These are phyloP conservation scores for Penicillium sp. DNA, from an alignment of 2,329 filamentous ascomycete genomes.

Conservation along the genomic window DNA sequence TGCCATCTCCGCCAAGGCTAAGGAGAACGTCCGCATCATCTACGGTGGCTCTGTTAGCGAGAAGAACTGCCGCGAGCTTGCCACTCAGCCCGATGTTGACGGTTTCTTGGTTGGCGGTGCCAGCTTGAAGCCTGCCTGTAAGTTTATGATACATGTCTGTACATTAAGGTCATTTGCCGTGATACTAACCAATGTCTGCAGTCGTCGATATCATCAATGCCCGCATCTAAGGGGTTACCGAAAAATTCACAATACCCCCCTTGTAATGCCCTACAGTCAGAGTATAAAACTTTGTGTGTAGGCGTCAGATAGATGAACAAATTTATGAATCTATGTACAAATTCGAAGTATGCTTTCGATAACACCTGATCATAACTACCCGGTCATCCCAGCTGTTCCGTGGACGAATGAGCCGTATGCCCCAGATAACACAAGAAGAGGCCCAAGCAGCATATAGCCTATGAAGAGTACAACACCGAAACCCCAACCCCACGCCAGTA, in stretches of 20 bases:
- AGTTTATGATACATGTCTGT: slow-evolving; percentile 37
- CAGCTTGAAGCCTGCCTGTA: slow-evolving; percentile 92
- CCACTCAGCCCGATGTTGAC: slow-evolving; percentile 91
- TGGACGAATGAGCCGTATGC: background rate
- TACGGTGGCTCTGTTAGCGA: slow-evolving; percentile 96
- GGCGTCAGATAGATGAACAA: slow-evolving; percentile 14
- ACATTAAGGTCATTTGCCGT: background rate
- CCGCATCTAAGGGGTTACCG: slow-evolving; percentile 42
- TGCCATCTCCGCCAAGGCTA: slow-evolving; percentile 70
- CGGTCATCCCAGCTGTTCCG: background rate
- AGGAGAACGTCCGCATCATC: slow-evolving; percentile 86
- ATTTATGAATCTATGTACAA: slow-evolving; percentile 30
- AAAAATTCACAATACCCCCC: slow-evolving; percentile 19
- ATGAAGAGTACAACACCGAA: slow-evolving; percentile 44
- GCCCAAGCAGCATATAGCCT: slow-evolving; percentile 8
- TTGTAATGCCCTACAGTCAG: slow-evolving; percentile 4
- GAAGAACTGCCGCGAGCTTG: slow-evolving; percentile 95
- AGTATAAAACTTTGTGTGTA: slow-evolving; percentile 7
- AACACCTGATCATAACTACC: slow-evolving; percentile 1
- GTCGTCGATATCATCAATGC: slow-evolving; percentile 69
- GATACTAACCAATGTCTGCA: slow-evolving; percentile 23
- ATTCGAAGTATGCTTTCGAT: slow-evolving; percentile 12
- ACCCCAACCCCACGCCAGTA: slow-evolving; percentile 44
- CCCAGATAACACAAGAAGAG: background rate
- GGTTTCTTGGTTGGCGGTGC: slow-evolving; percentile 96